Percentiles rank a stretch among this genome's conserved stretches.
These are phyloP conservation scores for Macrocystidia cucumis DNA, from an alignment of 1,284 basidiomycete genomes.

Conservation along the genomic window DNA sequence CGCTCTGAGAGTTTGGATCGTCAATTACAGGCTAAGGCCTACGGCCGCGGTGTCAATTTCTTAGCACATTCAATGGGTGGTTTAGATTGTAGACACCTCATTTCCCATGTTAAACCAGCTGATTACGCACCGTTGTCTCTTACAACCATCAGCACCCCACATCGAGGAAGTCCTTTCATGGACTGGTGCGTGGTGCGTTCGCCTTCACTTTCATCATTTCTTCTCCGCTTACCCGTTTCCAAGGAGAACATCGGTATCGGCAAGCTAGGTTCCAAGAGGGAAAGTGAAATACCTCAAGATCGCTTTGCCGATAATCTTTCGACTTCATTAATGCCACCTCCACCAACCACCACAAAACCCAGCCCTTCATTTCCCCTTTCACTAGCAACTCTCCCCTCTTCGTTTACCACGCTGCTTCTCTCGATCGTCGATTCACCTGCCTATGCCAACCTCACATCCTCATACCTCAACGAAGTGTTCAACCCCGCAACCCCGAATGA, in stretches of 20 bases:
- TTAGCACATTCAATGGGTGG: slow-evolving; percentile 98
- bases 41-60: slow-evolving; percentile 80
- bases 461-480: slow-evolving; percentile 81
- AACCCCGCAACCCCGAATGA: slow-evolving; percentile 89
- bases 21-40: slow-evolving; percentile 62
- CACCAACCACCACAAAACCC: slow-evolving; percentile 11
- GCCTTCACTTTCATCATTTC: slow-evolving; percentile 1
- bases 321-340: slow-evolving; percentile 4
- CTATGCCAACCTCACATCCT: slow-evolving; percentile 90
- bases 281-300: slow-evolving; percentile 13
- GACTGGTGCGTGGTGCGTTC: slow-evolving; percentile 86
- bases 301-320: too few species aligned
- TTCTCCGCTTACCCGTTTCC: slow-evolving; percentile 7
- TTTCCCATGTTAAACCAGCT: slow-evolving; percentile 77
- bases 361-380: slow-evolving; percentile 27
- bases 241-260: slow-evolving; percentile 87
- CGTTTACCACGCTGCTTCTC: slow-evolving; percentile 85
- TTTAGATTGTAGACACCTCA: slow-evolving; percentile 88
- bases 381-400: slow-evolving; percentile 61
- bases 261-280: slow-evolving; percentile 33
- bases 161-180: slow-evolving; percentile 97
- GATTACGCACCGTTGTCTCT: slow-evolving; percentile 86
- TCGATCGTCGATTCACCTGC: slow-evolving; percentile 94
- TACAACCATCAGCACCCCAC: slow-evolving; percentile 90
- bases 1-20: slow-evolving; percentile 77